A percentile compares a stretch with the other conserved stretches of the same genome.
Evolutionary conservation across 352 stramenopile species (phyloP).

Genomic region (Globisporangium solare): DNA sequence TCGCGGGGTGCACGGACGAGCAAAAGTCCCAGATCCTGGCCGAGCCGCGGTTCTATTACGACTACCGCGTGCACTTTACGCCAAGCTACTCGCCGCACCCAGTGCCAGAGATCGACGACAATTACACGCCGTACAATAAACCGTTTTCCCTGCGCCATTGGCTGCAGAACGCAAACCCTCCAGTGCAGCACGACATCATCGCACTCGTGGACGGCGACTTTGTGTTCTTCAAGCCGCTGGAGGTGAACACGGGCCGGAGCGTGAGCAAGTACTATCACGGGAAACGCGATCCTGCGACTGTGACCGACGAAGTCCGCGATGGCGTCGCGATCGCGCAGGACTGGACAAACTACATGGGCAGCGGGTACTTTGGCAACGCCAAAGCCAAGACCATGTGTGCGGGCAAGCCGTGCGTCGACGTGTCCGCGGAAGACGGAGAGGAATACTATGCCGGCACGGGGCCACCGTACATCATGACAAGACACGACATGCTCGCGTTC

Average conservation of each 20-base stretch:
- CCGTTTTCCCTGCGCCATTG: constrained; percentile 49
- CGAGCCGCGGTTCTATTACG: constrained; percentile 46
- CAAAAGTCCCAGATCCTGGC: constrained; percentile 20
- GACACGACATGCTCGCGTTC: constrained; percentile 17
- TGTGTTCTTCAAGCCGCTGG: constrained; percentile 22
- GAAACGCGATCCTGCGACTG: constrained; percentile 5
- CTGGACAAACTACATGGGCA: constrained; percentile 12
- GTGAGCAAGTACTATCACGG: constrained; percentile 21
- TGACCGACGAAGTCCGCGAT: constrained; percentile 18
- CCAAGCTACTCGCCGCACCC: constrained; percentile 40
- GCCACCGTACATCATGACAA: constrained; percentile 36
- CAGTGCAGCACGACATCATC: constrained; percentile 27
- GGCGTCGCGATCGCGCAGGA: constrained; percentile 22
- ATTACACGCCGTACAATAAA: constrained; percentile 55
- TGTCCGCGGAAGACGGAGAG: constrained; percentile 10
- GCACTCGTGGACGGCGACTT: constrained; percentile 15
- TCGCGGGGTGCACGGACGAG: constrained; percentile 34
- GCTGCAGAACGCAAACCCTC: constrained; percentile 34
- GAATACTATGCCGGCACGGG: constrained; percentile 23
- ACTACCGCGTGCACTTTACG: constrained; percentile 50
- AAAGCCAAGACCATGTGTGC: constrained; percentile 13
- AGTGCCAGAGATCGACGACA: constrained; percentile 28
- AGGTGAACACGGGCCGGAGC: constrained; percentile 19
- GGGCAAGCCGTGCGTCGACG: constrained; percentile 10
- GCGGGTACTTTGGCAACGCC: constrained; percentile 4